Evolutionary conservation across 2,329 filamentous ascomycete genomes (phyloP), one percentile per base, ranked within the genome.

Genomic region (Cladosporium sp.): DNA sequence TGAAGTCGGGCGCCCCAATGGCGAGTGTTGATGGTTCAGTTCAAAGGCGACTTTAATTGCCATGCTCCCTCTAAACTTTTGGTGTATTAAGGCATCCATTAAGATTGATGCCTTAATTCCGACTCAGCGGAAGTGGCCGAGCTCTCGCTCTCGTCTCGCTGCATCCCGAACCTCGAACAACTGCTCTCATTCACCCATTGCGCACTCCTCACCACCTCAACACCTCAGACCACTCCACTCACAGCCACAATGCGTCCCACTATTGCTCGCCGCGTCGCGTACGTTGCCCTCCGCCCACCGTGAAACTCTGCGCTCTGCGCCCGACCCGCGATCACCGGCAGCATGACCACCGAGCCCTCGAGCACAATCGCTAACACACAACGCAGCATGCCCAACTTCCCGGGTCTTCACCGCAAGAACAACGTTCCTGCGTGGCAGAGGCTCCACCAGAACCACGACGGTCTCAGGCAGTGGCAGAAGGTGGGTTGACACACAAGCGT

Each of bases 371-470:
- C 63, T 65, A 60, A 65, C 47, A 59, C 28, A 36, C 15, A 18
- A 34, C 21, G 18, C 51, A 66, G 65, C 44, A 57, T 66, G 55
- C 55, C 55, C 58, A 49, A 59, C 57, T 74, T 76, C 72, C 77
- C 77, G 28, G 76, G 77, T 61, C 74, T 92, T 82, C 83, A 91
- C 86, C 88, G 89, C 79, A 85, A 86, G 78, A 94, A 94, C 87
- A 86, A 85, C 76, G 91, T 93, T 75, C 90, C 90, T 66, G 75
- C 90, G 77, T 85, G 90, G 82, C 91, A 94, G 85, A 85, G 86
- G 76, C 81, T 87, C 73, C 92, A 92, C 84, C 91, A 93, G 83
- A 82, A 85, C 71, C 88, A 91, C 73, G 90, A 90, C 80, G 87
- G 86, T 75, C 80, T 88, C 72, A 88, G 91, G 75, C 80, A 92